Base-by-base conservation (phyloP, 345 rosid species). In the Heritiera fomes region DNA sequence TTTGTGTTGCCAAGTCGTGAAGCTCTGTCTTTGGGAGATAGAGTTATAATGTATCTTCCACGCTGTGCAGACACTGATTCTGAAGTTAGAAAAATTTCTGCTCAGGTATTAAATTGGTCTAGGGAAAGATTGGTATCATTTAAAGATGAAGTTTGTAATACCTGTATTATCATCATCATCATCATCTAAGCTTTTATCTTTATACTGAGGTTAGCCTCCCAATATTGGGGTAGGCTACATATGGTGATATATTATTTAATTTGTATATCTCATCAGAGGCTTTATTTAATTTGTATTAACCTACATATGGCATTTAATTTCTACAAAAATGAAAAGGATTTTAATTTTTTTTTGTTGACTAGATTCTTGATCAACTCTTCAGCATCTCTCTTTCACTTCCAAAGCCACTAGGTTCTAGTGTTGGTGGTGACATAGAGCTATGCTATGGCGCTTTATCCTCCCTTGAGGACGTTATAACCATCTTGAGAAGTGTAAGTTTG, bases 391-490 rank as follows among this genome's bases (percentile, higher is more conserved):
- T 95, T 82, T 92, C 97, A 78, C 99, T 95, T 81, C 97, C 97
- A 81, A 90, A 89, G 81, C 90, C 94, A 49, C 83, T 45, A 69
- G 87, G 83, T 75, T 83, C 96, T 76, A 90, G 80, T 79, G 62
- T 75, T 55, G 81, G 78, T 67, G 73, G 85, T 75, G 91, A 92
- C 82, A 86, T 90, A 62, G 98, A 95, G 82, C 85, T 86, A 75
- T 87, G 93, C 38, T 95, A 95, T 71, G 81, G 82, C 41, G 96
- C 99, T 78, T 84, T 95, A 76, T 91, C 94, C 73, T 93, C 99
- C 73, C 96, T 95, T 69, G 99, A 91, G 90, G 99, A 95, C 85
- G 99, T 95, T 75, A 91, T 95, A 84, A 94, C 96, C 75, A 93
- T 93, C 83, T 84, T 95, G 87, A 91, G 90, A 89, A 91, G 98